phyloP scores from a whole-genome alignment of 208 protist species.

The Lotmaria passim region DNA sequence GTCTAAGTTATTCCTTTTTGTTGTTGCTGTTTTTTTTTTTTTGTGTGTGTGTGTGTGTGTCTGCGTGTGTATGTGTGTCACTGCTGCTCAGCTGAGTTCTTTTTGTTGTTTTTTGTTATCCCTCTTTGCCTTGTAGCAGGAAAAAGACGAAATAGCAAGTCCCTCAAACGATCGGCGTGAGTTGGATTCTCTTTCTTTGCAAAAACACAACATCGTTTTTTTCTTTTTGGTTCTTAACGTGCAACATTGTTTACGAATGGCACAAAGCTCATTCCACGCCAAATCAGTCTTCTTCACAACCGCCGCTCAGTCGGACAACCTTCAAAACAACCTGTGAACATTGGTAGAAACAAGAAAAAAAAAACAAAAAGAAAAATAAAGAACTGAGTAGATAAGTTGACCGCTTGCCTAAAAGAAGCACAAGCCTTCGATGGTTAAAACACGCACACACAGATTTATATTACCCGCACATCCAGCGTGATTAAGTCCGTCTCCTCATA shows the following conservation, averaged over 20 bases:
- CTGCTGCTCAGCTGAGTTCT: slow-evolving; percentile 2
- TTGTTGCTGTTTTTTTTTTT: no score
- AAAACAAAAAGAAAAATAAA: background rate
- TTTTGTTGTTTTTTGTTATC: background rate
- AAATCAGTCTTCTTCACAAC: background rate
- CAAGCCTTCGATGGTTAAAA: background rate
- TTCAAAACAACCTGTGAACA: background rate
- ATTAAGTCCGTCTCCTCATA: background rate
- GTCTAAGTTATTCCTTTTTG: slow-evolving; percentile 16
- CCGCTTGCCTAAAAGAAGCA: background rate
- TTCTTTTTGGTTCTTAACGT: background rate
- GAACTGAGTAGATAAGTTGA: background rate
- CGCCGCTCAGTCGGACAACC: background rate
- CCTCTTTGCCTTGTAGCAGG: background rate
- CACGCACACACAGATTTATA: background rate
- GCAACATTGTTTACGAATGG: background rate
- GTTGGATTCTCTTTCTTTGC: background rate
- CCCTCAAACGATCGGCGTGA: background rate
- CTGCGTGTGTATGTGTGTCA: background rate
- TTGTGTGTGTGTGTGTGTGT: background rate
- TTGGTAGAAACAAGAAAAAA: background rate
- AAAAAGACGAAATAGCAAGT: background rate
- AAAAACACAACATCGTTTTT: background rate
- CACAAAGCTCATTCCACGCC: background rate
- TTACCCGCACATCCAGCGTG: background rate